Base-by-base conservation (phyloP, 345 rosid genomes). In the Triadica sebifera region DNA sequence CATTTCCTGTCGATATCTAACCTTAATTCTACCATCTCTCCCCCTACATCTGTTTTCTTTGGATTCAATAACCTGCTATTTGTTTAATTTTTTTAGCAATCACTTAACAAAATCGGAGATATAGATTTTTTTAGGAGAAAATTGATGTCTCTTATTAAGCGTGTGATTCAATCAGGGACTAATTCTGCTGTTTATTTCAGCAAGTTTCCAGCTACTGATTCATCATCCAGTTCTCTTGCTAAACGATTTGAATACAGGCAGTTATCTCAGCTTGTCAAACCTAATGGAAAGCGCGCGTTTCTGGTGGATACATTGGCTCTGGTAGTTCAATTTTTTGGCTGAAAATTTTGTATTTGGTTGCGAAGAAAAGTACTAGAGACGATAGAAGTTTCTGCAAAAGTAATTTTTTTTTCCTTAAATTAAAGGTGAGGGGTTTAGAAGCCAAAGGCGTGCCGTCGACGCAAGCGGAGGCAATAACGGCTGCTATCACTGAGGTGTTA, bases 281-380 rank as follows among this genome's bases (percentile, higher is more conserved):
- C 87, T 51, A 87, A 83, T 25, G 92, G 86, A 12, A 96, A 87
- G 20, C 93, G 95, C 24, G 97, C 95, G 0, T 96, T 90, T 74
- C 97, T 91, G 62, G 98, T 96, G 15, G 95, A 93, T 70, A 96
- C 99, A n/a, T 80, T 93, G 84, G 96, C 91, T 74, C 81, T 96
- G 89, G 98, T 91, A 86, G 0, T 50, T 66, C 2, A 1, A 0
- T 66, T 49, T 50, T 12, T 47, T 0, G 16, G 34, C 34, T 29
- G 34, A 29, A 29, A 29, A 1, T 29, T 29, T 29, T 29, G 1
- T 29, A 29, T 29, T 29, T 29, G 34, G 34, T 29, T 29, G 34
- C 34, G 2, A 29, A 1, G 1, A 2, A 29, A 1, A 29, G 34
- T 29, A 29, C 2, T 29, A 29, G 34, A 29, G 34, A 29, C 2